Percentiles rank a stretch among this genome's conserved stretches.
These are phyloP conservation scores for Ricinus communis DNA, from an alignment of 345 rosid genomes.

Conservation along the genomic window DNA sequence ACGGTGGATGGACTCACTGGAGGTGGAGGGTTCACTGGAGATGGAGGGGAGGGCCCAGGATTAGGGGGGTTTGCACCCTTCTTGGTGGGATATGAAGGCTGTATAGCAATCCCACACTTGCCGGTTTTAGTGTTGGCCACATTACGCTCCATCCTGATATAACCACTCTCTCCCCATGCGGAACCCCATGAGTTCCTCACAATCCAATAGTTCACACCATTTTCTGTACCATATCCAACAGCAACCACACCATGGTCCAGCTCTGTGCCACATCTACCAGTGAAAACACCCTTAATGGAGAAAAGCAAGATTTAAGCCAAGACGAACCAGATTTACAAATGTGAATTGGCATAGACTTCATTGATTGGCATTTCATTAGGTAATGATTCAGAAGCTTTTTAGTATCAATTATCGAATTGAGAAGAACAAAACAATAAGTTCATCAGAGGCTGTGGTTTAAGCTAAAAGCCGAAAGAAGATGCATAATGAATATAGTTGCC, in stretches of 20 bases:
- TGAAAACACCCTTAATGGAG: conserved; percentile 25
- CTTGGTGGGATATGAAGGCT: conserved; percentile 31
- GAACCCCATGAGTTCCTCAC: conserved; percentile 36
- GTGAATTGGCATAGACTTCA: background rate
- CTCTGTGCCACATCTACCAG: conserved; percentile 23
- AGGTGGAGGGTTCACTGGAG: conserved; percentile 33
- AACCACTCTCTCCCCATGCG: conserved; percentile 27
- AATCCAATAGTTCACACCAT: conserved; percentile 24
- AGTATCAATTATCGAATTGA: background rate
- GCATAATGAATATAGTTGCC: background rate
- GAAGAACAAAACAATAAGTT: background rate
- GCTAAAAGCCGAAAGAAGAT: background rate
- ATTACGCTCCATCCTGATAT: conserved; percentile 33
- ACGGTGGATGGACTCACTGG: conserved; percentile 11
- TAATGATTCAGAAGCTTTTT: background rate
- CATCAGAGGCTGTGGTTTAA: background rate
- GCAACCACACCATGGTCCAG: conserved; percentile 31
- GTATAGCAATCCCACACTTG: conserved; percentile 28
- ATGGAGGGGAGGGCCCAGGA: conserved; percentile 31
- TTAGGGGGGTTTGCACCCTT: conserved; percentile 30
- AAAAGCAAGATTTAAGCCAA: background rate
- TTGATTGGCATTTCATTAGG: background rate
- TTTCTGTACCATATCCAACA: conserved; percentile 30
- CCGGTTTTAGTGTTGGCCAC: conserved; percentile 21
- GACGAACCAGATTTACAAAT: background rate